These are phyloP conservation scores for Haplosporangium sp. DNA, from an alignment of 371 early-diverging fungal genomes.

Conservation along the genomic window DNA sequence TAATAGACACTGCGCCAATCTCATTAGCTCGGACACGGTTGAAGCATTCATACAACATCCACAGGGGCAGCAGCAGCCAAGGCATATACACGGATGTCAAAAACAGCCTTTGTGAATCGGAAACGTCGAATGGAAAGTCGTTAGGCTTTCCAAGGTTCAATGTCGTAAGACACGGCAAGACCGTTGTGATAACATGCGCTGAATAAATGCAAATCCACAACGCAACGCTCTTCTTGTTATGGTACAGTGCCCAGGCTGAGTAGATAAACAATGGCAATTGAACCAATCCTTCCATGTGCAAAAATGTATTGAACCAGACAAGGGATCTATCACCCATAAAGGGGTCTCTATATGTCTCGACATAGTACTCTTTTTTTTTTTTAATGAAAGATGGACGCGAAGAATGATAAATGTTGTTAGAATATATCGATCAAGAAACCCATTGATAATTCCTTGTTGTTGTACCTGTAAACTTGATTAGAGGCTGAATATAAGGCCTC, in stretches of 20 bases:
- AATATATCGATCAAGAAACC: too few species aligned
- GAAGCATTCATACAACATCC: slow-evolving; percentile 53
- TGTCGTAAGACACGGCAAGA: slow-evolving; percentile 42
- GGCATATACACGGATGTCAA: slow-evolving; percentile 41
- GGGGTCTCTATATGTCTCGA: slow-evolving; percentile 45
- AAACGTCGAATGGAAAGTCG: slow-evolving; percentile 36
- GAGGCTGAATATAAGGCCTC: slow-evolving; percentile 32
- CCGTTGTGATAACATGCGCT: slow-evolving; percentile 56
- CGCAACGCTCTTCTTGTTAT: slow-evolving; percentile 32
- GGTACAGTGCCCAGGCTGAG: slow-evolving; percentile 38
- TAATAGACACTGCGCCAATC: background rate
- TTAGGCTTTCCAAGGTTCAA: slow-evolving; percentile 25
- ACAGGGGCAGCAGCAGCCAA: slow-evolving; percentile 43
- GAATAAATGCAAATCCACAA: slow-evolving; percentile 50
- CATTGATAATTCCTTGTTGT: too few species aligned
- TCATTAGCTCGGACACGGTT: slow-evolving; percentile 44
- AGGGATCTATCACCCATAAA: slow-evolving; percentile 31
- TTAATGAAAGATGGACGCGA: background rate
- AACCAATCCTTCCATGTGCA: slow-evolving; percentile 41
- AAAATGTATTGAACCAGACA: slow-evolving; percentile 55
- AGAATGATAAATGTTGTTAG: too few species aligned
- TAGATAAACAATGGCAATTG: slow-evolving; percentile 54
- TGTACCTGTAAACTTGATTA: slow-evolving; percentile 32
- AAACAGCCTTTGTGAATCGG: slow-evolving; percentile 27
- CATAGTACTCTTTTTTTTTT: slow-evolving; percentile 29